These are phyloP conservation scores for Somion occarium DNA, from an alignment of 1,284 basidiomycete species.

Conservation along the genomic window DNA sequence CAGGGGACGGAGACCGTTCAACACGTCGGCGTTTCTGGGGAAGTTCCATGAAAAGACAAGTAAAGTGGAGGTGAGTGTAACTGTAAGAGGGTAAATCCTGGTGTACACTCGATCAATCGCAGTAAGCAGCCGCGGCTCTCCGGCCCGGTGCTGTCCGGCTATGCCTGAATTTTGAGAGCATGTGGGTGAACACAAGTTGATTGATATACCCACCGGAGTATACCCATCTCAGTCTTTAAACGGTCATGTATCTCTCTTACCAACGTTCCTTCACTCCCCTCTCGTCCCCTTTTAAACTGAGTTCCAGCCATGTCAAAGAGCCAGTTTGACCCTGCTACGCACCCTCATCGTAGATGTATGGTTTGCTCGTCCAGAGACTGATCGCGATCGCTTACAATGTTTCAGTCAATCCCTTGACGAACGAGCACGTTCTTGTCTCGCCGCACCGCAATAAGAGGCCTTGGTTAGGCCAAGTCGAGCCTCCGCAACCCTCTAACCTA, in stretches of 20 bases:
- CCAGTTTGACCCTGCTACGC: conserved; percentile 56
- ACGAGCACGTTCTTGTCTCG: conserved; percentile 79
- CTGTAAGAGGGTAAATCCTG: background rate
- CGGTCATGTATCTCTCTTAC: background rate
- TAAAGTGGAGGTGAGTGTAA: background rate
- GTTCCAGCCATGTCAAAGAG: conserved; percentile 35
- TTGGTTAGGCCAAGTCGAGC: conserved; percentile 83
- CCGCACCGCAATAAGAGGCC: conserved; percentile 81
- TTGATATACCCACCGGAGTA: no score
- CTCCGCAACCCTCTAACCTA: conserved; percentile 46
- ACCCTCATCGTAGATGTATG: conserved; percentile 72
- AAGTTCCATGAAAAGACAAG: conserved; percentile 11
- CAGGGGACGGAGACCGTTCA: conserved; percentile 57
- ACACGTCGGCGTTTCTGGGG: conserved; percentile 26
- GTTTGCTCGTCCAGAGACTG: conserved; percentile 8
- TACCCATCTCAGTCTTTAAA: no score
- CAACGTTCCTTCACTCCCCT: background rate
- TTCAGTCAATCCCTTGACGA: conserved; percentile 72
- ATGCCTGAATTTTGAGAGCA: no score
- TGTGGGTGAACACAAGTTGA: no score
- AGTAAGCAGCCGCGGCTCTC: no score
- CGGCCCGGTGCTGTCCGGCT: no score
- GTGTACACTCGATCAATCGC: no score
- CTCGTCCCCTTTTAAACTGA: conserved; percentile 1
- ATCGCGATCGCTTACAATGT: conserved; percentile 14